Evolutionary conservation across 2,329 filamentous ascomycete species (phyloP).

Genomic region (Phoma sp.): DNA sequence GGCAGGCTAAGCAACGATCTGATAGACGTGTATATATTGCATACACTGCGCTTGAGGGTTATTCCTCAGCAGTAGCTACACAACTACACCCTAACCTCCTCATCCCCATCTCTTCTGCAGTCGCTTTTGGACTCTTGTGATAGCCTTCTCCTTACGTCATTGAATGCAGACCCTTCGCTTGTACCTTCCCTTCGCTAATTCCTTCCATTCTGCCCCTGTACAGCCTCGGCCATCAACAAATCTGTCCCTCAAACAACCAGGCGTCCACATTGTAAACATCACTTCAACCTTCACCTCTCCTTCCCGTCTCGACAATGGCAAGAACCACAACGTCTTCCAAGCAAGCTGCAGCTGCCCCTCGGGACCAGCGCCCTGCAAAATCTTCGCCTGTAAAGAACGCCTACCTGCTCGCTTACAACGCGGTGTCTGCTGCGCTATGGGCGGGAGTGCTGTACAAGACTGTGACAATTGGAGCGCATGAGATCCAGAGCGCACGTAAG

Average conservation of each 20-base stretch:
- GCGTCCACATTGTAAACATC: background rate
- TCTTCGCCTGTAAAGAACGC: slow-evolving; percentile 32
- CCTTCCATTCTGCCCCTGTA: background rate
- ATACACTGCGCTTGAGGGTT: background rate
- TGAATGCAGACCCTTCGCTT: background rate
- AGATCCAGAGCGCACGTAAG: slow-evolving; percentile 22
- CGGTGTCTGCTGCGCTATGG: slow-evolving; percentile 79
- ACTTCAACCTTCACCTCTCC: background rate
- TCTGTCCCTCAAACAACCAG: slow-evolving; percentile 6
- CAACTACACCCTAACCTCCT: background rate
- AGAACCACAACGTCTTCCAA: slow-evolving; percentile 28
- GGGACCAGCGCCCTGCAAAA: slow-evolving; percentile 6
- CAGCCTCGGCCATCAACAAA: slow-evolving; percentile 18
- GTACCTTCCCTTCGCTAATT: slow-evolving; percentile 1
- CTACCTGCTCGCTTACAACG: slow-evolving; percentile 89
- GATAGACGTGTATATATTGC: slow-evolving; percentile 10
- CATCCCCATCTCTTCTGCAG: background rate
- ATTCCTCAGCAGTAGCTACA: no score
- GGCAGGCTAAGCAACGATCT: background rate
- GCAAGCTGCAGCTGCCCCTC: slow-evolving; percentile 3
- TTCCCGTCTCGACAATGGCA: background rate
- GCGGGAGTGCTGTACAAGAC: slow-evolving; percentile 74
- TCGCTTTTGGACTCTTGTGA: no score
- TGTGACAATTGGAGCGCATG: slow-evolving; percentile 55
- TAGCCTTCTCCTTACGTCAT: background rate